A percentile compares a stretch with the other conserved stretches of the same genome.
phyloP scores from a whole-genome alignment of 352 stramenopile species.

The Saprolegnia parasitica region DNA sequence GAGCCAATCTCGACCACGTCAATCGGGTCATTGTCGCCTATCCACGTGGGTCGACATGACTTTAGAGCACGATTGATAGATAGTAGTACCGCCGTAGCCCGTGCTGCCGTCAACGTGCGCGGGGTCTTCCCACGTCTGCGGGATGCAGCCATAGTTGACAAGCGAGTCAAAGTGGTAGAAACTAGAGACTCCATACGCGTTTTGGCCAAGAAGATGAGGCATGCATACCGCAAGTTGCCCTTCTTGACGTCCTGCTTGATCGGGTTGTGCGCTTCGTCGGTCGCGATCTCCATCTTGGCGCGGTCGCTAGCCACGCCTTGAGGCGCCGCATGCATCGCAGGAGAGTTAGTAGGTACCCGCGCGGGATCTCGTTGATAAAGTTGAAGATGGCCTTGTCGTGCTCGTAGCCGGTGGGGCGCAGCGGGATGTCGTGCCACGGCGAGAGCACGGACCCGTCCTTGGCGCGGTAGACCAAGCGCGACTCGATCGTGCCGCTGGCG shows the following conservation, averaged over 20 bases:
- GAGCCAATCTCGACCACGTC: slow-evolving; percentile 98
- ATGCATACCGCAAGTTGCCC: slow-evolving; percentile 79
- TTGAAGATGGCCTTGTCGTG: slow-evolving; percentile 69
- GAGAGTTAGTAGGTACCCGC: slow-evolving; percentile 36
- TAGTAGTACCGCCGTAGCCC: slow-evolving; percentile 64
- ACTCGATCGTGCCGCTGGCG: neutral
- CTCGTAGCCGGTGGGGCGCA: slow-evolving; percentile 14
- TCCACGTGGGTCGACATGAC: slow-evolving; percentile 27
- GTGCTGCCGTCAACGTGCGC: slow-evolving; percentile 91
- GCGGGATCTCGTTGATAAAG: slow-evolving; percentile 93
- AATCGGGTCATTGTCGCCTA: slow-evolving; percentile 98
- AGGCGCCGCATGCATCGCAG: slow-evolving; percentile 6
- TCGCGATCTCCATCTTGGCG: slow-evolving; percentile 93
- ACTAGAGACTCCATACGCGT: slow-evolving; percentile 38
- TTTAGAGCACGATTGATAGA: too few species aligned
- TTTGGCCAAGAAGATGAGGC: slow-evolving; percentile 33
- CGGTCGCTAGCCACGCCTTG: slow-evolving; percentile 37
- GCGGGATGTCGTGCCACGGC: slow-evolving; percentile 27
- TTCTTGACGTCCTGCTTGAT: slow-evolving; percentile 99
- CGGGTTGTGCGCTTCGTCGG: slow-evolving; percentile 87
- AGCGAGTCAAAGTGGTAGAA: slow-evolving; percentile 83
- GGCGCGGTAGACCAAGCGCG: neutral
- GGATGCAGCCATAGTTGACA: slow-evolving; percentile 98
- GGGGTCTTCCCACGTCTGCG: slow-evolving; percentile 99
- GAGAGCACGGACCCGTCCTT: slow-evolving; percentile 3